These are phyloP conservation scores for Blastobotrys americana DNA, from an alignment of 805 yeast genomes.

Conservation along the genomic window DNA sequence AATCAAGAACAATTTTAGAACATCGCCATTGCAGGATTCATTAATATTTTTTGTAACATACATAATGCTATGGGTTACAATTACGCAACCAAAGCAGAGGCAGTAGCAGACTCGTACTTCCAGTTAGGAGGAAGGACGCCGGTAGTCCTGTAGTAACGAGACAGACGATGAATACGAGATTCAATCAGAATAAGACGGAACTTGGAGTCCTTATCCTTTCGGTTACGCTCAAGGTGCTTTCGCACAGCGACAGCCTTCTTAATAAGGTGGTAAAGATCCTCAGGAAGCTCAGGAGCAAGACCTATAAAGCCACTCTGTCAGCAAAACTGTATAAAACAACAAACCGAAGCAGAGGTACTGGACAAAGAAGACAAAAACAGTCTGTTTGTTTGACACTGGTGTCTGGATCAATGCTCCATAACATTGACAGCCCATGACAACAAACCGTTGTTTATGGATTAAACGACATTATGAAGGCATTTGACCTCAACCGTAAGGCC, in stretches of 20 bases:
- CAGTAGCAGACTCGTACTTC: conserved; percentile 99
- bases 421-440: no score
- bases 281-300: conserved; percentile 99
- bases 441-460: no score
- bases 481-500: no score
- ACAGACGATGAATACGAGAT: conserved; percentile 99
- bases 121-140: conserved; percentile 99
- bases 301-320: conserved; percentile 32
- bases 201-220: conserved; percentile 99
- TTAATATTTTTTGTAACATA: conserved; percentile 1
- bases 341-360: conserved; percentile 30
- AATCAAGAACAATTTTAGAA: no score
- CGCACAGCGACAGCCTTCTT: conserved; percentile 99
- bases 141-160: conserved; percentile 99
- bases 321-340: conserved; percentile 13
- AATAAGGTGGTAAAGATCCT: conserved; percentile 97
- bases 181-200: conserved; percentile 99
- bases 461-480: no score
- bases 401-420: no score
- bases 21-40: no score
- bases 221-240: conserved; percentile 99
- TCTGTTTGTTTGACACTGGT: no score
- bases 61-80: conserved; percentile 3
- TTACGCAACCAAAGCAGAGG: conserved; percentile 99
- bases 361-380: no score